Base-by-base conservation (phyloP, 352 stramenopile species). In the Lagenidium sp. region DNA sequence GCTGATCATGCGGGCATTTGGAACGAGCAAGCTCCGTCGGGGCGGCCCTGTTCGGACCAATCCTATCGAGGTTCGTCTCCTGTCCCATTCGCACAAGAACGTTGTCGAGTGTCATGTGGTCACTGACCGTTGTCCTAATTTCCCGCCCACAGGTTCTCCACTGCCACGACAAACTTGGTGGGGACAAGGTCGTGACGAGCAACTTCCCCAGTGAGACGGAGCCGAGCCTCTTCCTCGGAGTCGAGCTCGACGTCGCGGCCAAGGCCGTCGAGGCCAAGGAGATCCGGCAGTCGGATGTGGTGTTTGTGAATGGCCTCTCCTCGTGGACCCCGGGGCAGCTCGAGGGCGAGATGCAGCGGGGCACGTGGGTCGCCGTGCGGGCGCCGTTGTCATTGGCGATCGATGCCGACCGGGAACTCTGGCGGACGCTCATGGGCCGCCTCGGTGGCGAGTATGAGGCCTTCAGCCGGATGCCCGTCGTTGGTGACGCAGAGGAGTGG, bases 291-390 rank as follows among this genome's bases (percentile, higher is more conserved):
- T 67, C 55, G 15, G 68, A 92, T 36, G 57, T 93, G 1, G 65
- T 89, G 44, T 93, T 90, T 49, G 59, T 93, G 58, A 84, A 70
- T 35, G 80, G 80, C 20, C 56, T 84, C 29, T 86, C 75, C 1
- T 72, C 67, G 29, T 93, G 80, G 80, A 82, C 51, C 21, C 38
- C 68, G 4, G 72, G 65, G 2, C 76, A 90, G 41, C 57, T 93
- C 25, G 70, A 90, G 24, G 70, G 53, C 4, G 80, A 93, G 50
- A 55, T 93, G 43, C 60, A 66, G 31, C 60, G 67, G 11, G 80
- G 80, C 28, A 73, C 69, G 41, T 93, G 80, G 80, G 60, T 93
- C 4, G 66, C 65, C 2, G 75, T 93, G 29, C 66, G 68, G n/a
- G 80, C 80, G 7, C 80, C 80, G 2, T 58, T 90, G 18, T 76